A percentile compares a stretch with the other conserved stretches of the same genome.
Evolutionary conservation across 371 early-diverging fungal species (phyloP).

Genomic region (Apophysomyces trapeziformis): DNA sequence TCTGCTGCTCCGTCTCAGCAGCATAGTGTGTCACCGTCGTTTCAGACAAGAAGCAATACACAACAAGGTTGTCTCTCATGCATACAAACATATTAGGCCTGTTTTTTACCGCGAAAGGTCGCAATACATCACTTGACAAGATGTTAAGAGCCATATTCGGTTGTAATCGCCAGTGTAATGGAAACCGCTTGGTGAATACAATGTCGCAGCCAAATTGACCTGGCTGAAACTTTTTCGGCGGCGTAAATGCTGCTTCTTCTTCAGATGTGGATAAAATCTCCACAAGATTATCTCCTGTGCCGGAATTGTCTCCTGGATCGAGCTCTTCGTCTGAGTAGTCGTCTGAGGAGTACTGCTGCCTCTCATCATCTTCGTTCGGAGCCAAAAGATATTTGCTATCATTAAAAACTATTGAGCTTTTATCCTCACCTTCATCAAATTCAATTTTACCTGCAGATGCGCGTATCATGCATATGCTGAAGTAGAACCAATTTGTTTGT

Average conservation of each 20-base stretch:
- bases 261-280: slow-evolving; percentile 50
- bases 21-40: slow-evolving; percentile 5
- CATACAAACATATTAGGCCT: slow-evolving; percentile 77
- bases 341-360: slow-evolving; percentile 42
- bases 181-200: slow-evolving; percentile 65
- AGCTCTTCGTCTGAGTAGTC: slow-evolving; percentile 59
- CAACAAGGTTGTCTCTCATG: slow-evolving; percentile 55
- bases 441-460: slow-evolving; percentile 65
- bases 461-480: slow-evolving; percentile 65
- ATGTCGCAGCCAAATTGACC: slow-evolving; percentile 79
- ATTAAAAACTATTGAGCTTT: background rate
- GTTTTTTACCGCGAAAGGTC: slow-evolving; percentile 73
- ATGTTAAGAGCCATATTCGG: slow-evolving; percentile 68
- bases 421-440: background rate
- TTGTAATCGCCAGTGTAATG: slow-evolving; percentile 78
- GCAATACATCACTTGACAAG: slow-evolving; percentile 57
- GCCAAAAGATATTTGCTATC: slow-evolving; percentile 71
- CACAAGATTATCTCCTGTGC: slow-evolving; percentile 49
- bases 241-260: slow-evolving; percentile 40
- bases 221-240: slow-evolving; percentile 47
- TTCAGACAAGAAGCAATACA: slow-evolving; percentile 69
- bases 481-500: slow-evolving; percentile 74
- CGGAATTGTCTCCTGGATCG: slow-evolving; percentile 27
- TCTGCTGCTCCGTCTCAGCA: background rate
- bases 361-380: slow-evolving; percentile 41